phyloP scores from a whole-genome alignment of 176 grass and related monocot species.

The Oryza punctata region DNA sequence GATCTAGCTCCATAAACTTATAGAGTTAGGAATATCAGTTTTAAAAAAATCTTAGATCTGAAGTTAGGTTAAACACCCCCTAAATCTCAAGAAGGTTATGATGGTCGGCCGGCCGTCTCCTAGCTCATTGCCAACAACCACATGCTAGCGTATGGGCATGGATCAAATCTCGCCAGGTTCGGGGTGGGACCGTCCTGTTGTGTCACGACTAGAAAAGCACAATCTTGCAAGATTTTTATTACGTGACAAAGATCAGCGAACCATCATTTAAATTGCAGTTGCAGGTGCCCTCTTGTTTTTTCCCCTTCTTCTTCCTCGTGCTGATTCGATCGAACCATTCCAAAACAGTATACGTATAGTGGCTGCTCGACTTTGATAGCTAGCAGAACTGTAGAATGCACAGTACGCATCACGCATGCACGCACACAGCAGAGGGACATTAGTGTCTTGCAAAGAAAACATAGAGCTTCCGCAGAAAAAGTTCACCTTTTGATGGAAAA shows the following conservation, averaged over 20 bases:
- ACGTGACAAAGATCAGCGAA: slow-evolving; percentile 19
- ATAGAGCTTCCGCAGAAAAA: too few species aligned
- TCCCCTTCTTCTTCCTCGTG: background rate
- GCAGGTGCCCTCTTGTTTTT: background rate
- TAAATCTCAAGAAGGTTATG: background rate
- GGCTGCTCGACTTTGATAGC: background rate
- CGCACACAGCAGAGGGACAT: background rate
- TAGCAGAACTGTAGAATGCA: background rate
- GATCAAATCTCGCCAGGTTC: background rate
- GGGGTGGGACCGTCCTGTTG: background rate
- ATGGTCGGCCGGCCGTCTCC: background rate
- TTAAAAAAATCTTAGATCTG: too few species aligned
- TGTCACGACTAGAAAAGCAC: background rate
- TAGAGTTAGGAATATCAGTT: too few species aligned
- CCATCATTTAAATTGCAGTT: background rate
- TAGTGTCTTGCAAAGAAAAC: too few species aligned
- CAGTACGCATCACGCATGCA: background rate
- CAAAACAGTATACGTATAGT: background rate
- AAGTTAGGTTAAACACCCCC: too few species aligned
- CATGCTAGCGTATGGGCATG: background rate
- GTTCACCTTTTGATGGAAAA: too few species aligned
- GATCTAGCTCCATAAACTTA: too few species aligned
- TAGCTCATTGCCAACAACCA: background rate
- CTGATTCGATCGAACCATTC: background rate
- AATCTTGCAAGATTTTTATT: slow-evolving; percentile 18